Percentiles rank a stretch among this genome's conserved stretches.
phyloP scores from a whole-genome alignment of 441 rosid genomes.

The Corymbia calophylla region DNA sequence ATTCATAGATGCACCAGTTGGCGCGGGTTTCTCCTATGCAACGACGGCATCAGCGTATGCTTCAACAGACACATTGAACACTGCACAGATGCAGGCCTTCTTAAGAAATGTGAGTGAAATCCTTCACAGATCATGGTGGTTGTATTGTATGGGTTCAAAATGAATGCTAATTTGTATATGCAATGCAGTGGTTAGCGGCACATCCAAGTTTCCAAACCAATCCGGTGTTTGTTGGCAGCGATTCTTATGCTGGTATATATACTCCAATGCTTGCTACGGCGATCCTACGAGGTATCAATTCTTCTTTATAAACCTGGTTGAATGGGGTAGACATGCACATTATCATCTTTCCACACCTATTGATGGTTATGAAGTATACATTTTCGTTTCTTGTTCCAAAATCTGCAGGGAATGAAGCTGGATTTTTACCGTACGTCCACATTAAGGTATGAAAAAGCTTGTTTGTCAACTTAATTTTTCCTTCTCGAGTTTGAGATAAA shows the following conservation, averaged over 20 bases:
- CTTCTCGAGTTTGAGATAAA: background rate
- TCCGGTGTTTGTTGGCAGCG: conserved; percentile 13
- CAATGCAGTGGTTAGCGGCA: conserved; percentile 20
- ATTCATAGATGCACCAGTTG: conserved; percentile 5
- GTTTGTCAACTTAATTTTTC: background rate
- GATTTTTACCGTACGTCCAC: background rate
- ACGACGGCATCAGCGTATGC: background rate
- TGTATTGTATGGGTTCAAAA: background rate
- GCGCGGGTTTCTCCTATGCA: background rate
- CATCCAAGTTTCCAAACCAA: conserved; percentile 11
- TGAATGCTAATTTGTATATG: background rate
- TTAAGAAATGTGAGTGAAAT: background rate
- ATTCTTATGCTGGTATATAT: conserved; percentile 21
- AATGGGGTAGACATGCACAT: background rate
- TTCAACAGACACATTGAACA: background rate
- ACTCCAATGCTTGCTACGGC: conserved; percentile 17
- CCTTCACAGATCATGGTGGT: background rate
- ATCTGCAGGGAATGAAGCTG: background rate
- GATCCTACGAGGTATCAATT: conserved; percentile 12
- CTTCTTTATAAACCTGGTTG: background rate
- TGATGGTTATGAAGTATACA: background rate
- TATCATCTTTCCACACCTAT: background rate
- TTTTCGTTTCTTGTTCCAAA: background rate
- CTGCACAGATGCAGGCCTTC: background rate
- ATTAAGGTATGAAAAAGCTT: background rate